Evolutionary conservation across 2,329 filamentous ascomycete species (phyloP).

Genomic region (Sclerotinia spermophila): DNA sequence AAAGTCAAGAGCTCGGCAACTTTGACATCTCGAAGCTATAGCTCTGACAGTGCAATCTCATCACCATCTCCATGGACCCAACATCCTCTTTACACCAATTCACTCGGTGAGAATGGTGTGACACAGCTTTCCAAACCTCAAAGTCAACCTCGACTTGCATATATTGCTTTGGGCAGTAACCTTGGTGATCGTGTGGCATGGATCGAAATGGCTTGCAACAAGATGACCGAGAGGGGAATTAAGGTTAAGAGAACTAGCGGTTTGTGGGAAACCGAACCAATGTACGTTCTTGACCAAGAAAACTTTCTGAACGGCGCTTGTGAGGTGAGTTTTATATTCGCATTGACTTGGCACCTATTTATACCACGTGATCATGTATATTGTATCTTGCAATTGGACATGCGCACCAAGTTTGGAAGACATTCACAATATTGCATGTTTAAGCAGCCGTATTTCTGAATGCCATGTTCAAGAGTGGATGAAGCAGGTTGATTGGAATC

Average conservation of each 20-base stretch:
- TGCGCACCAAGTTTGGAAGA: background rate
- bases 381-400: background rate
- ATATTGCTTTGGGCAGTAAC: constrained; percentile 90
- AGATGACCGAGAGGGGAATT: constrained; percentile 72
- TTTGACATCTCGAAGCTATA: background rate
- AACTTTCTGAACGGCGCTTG: constrained; percentile 89
- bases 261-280: constrained; percentile 91
- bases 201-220: constrained; percentile 78
- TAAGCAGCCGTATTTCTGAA: background rate
- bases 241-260: constrained; percentile 75
- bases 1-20: background rate
- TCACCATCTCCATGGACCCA: constrained; percentile 6
- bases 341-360: background rate
- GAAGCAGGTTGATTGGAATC: background rate
- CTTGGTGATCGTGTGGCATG: constrained; percentile 77
- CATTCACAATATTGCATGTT: background rate
- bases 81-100: constrained; percentile 6
- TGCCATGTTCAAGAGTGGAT: background rate
- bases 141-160: constrained; percentile 47
- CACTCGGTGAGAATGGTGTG: background rate
- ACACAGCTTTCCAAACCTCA: background rate
- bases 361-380: constrained; percentile 3
- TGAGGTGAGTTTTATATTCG: constrained; percentile 58
- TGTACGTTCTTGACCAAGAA: constrained; percentile 91
- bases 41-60: constrained; percentile 2